Percentiles rank a stretch among this genome's conserved stretches.
Evolutionary conservation across 306 rosid species (phyloP).

Genomic region (Trifolium dubium): DNA sequence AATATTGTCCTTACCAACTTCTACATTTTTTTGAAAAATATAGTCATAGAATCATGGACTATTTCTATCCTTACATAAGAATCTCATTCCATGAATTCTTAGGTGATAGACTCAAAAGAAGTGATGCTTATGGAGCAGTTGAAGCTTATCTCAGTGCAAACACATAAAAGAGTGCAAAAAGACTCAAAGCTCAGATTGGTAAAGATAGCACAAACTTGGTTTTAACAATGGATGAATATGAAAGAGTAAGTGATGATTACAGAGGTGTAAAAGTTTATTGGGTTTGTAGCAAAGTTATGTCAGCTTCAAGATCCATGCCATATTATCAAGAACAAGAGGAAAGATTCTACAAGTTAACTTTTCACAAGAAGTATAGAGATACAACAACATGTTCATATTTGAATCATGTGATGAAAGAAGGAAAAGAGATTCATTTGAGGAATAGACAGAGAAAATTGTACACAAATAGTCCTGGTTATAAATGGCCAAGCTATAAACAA

Average conservation of each 20-base stretch:
- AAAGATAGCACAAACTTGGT: slow-evolving; percentile 66
- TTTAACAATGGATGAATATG: slow-evolving; percentile 79
- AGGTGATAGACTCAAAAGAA: slow-evolving; percentile 77
- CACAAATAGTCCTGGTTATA: slow-evolving; percentile 78
- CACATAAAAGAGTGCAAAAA: slow-evolving; percentile 70
- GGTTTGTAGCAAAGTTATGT: slow-evolving; percentile 57
- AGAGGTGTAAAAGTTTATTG: slow-evolving; percentile 68
- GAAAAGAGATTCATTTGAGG: slow-evolving; percentile 66
- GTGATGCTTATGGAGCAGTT: slow-evolving; percentile 75
- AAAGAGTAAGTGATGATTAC: slow-evolving; percentile 69
- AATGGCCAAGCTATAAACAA: too few relatives aligned
- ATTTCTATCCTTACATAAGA: too few relatives aligned
- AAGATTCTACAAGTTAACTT: slow-evolving; percentile 66
- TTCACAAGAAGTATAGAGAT: slow-evolving; percentile 67
- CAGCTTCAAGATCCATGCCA: slow-evolving; percentile 57
- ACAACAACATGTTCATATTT: slow-evolving; percentile 54
- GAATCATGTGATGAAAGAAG: slow-evolving; percentile 74
- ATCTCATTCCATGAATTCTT: slow-evolving; percentile 78
- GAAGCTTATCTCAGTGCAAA: slow-evolving; percentile 85
- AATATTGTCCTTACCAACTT: too few relatives aligned
- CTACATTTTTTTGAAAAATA: too few relatives aligned
- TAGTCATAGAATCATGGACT: too few relatives aligned
- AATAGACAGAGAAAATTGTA: slow-evolving; percentile 84
- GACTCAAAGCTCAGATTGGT: slow-evolving; percentile 87
- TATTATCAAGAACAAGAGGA: slow-evolving; percentile 70